Conservation (phyloP, 768 basidiomycete genomes). For the Pleurotus cornucopiae region DNA sequence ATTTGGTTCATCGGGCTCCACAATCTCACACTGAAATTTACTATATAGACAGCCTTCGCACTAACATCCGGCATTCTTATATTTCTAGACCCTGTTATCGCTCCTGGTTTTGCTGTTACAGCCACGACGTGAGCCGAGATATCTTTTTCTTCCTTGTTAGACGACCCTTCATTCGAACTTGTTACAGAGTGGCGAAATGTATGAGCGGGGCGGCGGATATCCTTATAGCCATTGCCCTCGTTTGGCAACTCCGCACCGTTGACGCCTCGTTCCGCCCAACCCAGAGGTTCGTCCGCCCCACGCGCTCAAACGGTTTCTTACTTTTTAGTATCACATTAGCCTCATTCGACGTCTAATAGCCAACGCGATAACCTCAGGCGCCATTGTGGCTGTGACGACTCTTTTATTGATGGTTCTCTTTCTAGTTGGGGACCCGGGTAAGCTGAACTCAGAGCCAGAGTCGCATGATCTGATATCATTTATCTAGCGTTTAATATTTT, state of each 20-base stretch:
- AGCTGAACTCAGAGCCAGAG: too few species aligned
- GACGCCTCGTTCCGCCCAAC: slow-evolving; percentile 10
- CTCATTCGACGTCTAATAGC: slow-evolving; percentile 8
- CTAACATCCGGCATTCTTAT: background rate
- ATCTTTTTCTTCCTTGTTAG: too few species aligned
- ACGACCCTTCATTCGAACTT: too few species aligned
- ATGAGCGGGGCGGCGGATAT: slow-evolving; percentile 8
- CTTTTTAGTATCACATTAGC: too few species aligned
- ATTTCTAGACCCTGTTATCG: background rate
- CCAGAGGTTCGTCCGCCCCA: slow-evolving; percentile 2
- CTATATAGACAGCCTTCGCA: background rate
- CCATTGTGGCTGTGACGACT: slow-evolving; percentile 1
- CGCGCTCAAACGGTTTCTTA: too few species aligned
- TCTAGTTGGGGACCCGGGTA: slow-evolving; percentile 1
- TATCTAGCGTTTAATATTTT: slow-evolving; percentile 9
- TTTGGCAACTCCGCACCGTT: slow-evolving; percentile 12
- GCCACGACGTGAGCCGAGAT: slow-evolving; percentile 8
- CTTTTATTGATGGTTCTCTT: slow-evolving; percentile 9
- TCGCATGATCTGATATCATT: too few species aligned
- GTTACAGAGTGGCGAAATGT: slow-evolving; percentile 6
- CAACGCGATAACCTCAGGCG: slow-evolving; percentile 10
- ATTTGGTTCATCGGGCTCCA: too few species aligned
- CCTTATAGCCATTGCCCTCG: slow-evolving; percentile 6
- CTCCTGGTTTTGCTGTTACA: slow-evolving; percentile 4
- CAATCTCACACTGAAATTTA: too few species aligned